These are phyloP conservation scores for Lycium ferocissimum DNA, from an alignment of 257 asterid genomes.

Conservation along the genomic window DNA sequence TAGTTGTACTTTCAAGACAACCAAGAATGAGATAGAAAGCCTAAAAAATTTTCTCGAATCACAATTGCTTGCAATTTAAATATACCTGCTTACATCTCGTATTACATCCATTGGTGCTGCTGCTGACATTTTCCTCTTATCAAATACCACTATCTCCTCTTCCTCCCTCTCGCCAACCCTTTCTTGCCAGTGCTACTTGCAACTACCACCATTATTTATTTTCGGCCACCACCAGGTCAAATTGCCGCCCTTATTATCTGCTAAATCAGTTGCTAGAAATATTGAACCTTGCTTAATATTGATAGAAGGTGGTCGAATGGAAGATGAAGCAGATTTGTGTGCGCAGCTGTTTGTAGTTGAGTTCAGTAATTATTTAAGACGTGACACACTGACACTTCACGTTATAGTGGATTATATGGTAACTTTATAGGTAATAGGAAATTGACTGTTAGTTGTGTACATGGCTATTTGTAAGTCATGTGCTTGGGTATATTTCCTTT, in stretches of 20 bases:
- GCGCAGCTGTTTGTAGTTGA: neutral
- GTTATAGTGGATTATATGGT: neutral
- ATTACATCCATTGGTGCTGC: neutral
- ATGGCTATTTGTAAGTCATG: neutral
- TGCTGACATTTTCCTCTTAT: neutral
- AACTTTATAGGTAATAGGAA: neutral
- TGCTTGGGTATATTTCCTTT: neutral
- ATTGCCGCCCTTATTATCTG: neutral
- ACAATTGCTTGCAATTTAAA: constrained; percentile 7
- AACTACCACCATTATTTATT: neutral
- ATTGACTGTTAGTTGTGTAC: neutral
- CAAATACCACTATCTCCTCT: neutral
- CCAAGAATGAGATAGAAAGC: neutral
- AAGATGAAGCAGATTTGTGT: neutral
- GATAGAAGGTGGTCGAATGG: constrained; percentile 12
- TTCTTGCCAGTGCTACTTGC: neutral
- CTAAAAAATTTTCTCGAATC: neutral
- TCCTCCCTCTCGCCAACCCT: neutral
- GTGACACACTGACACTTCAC: neutral
- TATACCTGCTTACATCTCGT: neutral
- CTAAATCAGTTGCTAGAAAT: neutral
- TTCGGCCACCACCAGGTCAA: neutral
- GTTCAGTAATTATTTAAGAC: neutral
- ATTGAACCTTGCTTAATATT: neutral
- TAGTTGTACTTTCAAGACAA: neutral